Evolutionary conservation across 1,284 basidiomycete genomes (phyloP), one percentile per base, ranked within the genome.

Genomic region (Psilocybe mexicana): DNA sequence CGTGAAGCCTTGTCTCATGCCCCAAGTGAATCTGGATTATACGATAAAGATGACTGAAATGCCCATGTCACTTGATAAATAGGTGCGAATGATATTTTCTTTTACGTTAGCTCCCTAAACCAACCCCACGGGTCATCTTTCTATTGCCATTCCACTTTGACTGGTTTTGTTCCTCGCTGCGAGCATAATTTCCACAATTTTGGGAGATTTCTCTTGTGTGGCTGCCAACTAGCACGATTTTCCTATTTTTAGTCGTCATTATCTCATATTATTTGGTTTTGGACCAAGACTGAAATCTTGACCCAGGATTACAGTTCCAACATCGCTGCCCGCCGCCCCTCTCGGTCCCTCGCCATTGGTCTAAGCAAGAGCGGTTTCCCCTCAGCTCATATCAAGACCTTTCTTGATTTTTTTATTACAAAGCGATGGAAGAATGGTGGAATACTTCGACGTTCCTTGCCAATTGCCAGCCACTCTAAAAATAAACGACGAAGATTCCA

Each of bases 21-120:
- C 6, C 55, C 62, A n/a, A 63, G 60, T 30, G 65, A 67, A 26
- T 53, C 62, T 48, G 65, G 62, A 12, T 43, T 67, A 26, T 67
- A 65, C 26, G 55, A 63, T 40, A 64, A 62, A 36, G 62, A 62
- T 2, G 63, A 67, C n/a, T 66, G 54, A 61, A 43, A 23, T 25
- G 25, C 42, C 10, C 24, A 35, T 11, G 26, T 14, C 28, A 47
- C 25, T 28, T 5, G 24, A 30, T 48, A 26, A 35, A 48, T 48
- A 48, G 46, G 46, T 48, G 30, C 30, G 46, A 35, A 48, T 48
- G 18, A n/a, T 48, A 33, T 33, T 33, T 33, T 33, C 4, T 33
- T 33, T 4, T 33, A 33, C 8, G 5, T 4, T 33, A 33, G 30
- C 8, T 33, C 8, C 30, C 30, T 6, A 33, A 33, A 33, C 5